Conservation (phyloP, 2,329 filamentous ascomycete genomes). For the Aspergillus chevalieri region DNA sequence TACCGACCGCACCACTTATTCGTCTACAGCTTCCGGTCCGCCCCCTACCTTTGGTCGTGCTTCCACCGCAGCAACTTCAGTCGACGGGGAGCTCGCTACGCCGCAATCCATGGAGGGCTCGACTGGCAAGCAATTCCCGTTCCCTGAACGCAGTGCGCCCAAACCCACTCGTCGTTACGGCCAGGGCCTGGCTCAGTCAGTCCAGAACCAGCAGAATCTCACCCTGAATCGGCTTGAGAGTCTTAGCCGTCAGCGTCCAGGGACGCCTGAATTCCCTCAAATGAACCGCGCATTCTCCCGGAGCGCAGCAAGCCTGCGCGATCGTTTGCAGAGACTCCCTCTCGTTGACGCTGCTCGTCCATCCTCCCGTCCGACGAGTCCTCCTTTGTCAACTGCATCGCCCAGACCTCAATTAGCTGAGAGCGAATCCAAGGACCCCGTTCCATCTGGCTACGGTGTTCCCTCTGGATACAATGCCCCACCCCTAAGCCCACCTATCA, state of each 20-base stretch:
- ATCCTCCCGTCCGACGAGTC: constrained; percentile 31
- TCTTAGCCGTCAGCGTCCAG: constrained; percentile 59
- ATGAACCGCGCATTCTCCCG: constrained; percentile 40
- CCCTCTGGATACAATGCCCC: constrained; percentile 37
- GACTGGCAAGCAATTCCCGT: constrained; percentile 21
- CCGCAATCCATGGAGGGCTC: constrained; percentile 19
- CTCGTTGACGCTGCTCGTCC: constrained; percentile 17
- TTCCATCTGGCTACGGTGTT: constrained; percentile 11
- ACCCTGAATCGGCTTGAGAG: constrained; percentile 75
- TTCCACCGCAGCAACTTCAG: constrained; percentile 83
- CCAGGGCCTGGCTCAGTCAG: constrained; percentile 69
- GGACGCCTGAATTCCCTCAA: constrained; percentile 47
- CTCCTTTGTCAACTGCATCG: constrained; percentile 35
- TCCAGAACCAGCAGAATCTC: constrained; percentile 73
- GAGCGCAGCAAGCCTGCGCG: constrained; percentile 64
- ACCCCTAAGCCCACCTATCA: constrained; percentile 63
- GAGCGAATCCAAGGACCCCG: constrained; percentile 22
- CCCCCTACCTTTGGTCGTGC: constrained; percentile 59
- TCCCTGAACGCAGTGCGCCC: constrained; percentile 59
- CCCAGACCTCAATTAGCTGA: constrained; percentile 35
- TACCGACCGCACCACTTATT: constrained; percentile 72
- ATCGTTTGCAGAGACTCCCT: constrained; percentile 36
- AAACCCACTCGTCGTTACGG: constrained; percentile 76
- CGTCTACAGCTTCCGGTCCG: constrained; percentile 71
- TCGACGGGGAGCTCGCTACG: constrained; percentile 61